A percentile compares a stretch with the other conserved stretches of the same genome.
These are phyloP conservation scores for Trifolium pratense DNA, from an alignment of 306 rosid genomes.

Conservation along the genomic window DNA sequence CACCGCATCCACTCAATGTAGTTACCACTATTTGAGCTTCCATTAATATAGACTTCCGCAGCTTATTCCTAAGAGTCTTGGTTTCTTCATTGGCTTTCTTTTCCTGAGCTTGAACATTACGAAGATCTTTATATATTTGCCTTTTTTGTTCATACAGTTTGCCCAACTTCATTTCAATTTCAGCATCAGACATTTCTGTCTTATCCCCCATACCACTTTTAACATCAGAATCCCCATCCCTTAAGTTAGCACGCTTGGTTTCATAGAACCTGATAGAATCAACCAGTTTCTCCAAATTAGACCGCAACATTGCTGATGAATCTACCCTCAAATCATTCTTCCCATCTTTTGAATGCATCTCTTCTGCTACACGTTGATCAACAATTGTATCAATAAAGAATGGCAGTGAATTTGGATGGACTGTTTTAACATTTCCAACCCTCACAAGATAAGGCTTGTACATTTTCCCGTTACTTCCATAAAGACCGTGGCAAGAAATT, in stretches of 20 bases:
- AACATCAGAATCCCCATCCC: constrained; percentile 61
- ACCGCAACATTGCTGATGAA: constrained; percentile 65
- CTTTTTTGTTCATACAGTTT: constrained; percentile 88
- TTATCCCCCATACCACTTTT: constrained; percentile 56
- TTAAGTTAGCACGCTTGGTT: constrained; percentile 74
- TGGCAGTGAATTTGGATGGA: constrained; percentile 88
- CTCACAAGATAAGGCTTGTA: constrained; percentile 95
- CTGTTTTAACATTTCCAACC: constrained; percentile 91
- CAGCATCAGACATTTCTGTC: constrained; percentile 68
- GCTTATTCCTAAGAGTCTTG: constrained; percentile 65
- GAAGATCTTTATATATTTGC: constrained; percentile 82
- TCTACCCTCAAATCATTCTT: constrained; percentile 56
- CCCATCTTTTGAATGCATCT: constrained; percentile 61
- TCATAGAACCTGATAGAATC: constrained; percentile 81
- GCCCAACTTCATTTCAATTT: constrained; percentile 63
- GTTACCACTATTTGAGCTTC: constrained; percentile 93
- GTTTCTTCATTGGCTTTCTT: constrained; percentile 81
- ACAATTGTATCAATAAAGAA: constrained; percentile 92
- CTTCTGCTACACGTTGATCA: constrained; percentile 83
- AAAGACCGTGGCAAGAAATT: constrained; percentile 81
- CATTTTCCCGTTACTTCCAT: constrained; percentile 74
- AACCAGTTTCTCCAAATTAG: constrained; percentile 77
- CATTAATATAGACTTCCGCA: constrained; percentile 86
- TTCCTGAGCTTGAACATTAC: constrained; percentile 75
- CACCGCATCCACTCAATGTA: constrained; percentile 94